phyloP scores from a whole-genome alignment of 495 filamentous ascomycete species.

The Paragyromitra xinjiangensis region DNA sequence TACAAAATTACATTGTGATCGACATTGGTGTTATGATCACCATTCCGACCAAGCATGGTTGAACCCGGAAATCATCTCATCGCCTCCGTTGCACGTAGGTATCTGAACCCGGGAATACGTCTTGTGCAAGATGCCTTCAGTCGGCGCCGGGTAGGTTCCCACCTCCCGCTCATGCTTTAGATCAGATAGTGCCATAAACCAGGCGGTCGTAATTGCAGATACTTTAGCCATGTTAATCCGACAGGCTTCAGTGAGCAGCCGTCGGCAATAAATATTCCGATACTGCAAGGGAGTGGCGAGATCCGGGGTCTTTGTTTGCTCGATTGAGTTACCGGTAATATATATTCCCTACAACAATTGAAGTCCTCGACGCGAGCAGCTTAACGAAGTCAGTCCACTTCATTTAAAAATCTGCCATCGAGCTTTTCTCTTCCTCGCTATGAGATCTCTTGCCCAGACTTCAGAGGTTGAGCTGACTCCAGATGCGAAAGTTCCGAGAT shows the following conservation, averaged over 20 bases:
- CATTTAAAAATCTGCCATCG: too few species aligned
- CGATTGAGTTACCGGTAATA: slow-evolving; percentile 14
- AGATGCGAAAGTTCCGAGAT: neutral
- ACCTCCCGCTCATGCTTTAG: neutral
- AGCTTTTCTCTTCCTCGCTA: neutral
- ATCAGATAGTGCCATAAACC: slow-evolving; percentile 16
- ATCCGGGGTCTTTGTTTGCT: neutral
- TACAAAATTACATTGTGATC: slow-evolving; percentile 15
- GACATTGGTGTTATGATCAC: neutral
- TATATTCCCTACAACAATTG: neutral
- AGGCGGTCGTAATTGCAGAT: slow-evolving; percentile 8
- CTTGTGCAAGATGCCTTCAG: neutral
- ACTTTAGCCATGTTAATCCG: neutral
- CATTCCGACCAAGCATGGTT: slow-evolving; percentile 3
- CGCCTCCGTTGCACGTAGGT: neutral
- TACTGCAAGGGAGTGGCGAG: slow-evolving; percentile 2
- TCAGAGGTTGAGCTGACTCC: neutral
- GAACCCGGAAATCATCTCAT: neutral
- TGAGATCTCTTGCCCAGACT: neutral
- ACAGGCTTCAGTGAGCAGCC: neutral
- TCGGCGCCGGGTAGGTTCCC: slow-evolving; percentile 1
- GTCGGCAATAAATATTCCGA: neutral
- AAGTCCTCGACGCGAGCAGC: neutral
- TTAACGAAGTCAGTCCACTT: neutral
- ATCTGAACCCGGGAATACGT: slow-evolving; percentile 13